Conservation (phyloP, 176 grass and related monocot species). For the Cenchrus americanus region DNA sequence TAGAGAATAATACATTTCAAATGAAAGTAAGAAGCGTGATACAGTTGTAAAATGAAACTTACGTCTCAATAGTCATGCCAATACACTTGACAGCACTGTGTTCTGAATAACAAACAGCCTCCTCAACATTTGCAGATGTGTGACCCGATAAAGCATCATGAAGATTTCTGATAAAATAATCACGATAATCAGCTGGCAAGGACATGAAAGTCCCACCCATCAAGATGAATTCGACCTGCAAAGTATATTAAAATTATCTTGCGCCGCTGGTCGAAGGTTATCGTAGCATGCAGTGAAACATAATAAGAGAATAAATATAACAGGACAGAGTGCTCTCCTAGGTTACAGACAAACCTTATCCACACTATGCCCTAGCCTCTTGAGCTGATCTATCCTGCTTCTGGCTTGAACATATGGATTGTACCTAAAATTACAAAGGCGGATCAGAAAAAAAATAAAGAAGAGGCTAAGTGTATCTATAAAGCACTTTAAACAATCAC, state of each 20-base stretch:
- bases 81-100: constrained; percentile 94
- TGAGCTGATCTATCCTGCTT: constrained; percentile 99
- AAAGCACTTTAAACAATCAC: constrained; percentile 33
- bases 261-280: neutral
- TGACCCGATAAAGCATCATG: constrained; percentile 94
- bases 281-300: neutral
- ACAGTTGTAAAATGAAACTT: constrained; percentile 34
- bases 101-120: constrained; percentile 97
- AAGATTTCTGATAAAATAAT: constrained; percentile 99
- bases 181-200: constrained; percentile 87
- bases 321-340: neutral
- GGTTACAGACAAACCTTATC: constrained; percentile 74
- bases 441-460: neutral
- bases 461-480: neutral
- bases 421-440: constrained; percentile 65
- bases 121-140: constrained; percentile 96
- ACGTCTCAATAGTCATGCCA: constrained; percentile 99
- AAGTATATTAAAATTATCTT: constrained; percentile 22
- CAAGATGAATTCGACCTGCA: constrained; percentile 93
- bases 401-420: constrained; percentile 97
- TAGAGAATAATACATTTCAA: neutral
- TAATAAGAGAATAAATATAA: constrained; percentile 13
- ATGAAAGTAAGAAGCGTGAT: constrained; percentile 12
- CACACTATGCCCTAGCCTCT: constrained; percentile 94
- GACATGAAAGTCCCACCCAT: constrained; percentile 99